These are phyloP conservation scores for Amylocarpus encephaloides DNA, from an alignment of 2,329 filamentous ascomycete species.

Conservation along the genomic window DNA sequence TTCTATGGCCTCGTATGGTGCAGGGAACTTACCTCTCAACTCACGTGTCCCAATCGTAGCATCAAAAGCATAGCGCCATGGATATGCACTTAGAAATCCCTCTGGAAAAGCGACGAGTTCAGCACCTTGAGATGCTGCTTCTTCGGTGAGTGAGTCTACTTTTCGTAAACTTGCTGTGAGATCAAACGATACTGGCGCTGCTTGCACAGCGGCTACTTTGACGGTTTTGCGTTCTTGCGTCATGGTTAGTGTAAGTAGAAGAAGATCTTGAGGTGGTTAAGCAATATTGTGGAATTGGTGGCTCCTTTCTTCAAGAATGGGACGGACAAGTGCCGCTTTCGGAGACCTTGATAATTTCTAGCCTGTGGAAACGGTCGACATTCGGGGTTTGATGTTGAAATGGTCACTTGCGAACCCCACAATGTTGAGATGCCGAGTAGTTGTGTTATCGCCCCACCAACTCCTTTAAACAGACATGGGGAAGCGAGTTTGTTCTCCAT, in stretches of 20 bases:
- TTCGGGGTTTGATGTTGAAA: too few species aligned
- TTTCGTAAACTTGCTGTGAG: constrained; percentile 34
- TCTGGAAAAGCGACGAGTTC: constrained; percentile 38
- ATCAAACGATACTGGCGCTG: constrained; percentile 37
- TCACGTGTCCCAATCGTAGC: constrained; percentile 37
- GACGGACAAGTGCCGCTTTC: background rate
- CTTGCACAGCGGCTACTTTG: constrained; percentile 37
- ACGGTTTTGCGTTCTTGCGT: constrained; percentile 25
- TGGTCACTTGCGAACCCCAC: too few species aligned
- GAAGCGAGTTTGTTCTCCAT: too few species aligned
- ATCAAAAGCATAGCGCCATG: constrained; percentile 39
- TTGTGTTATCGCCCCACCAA: too few species aligned
- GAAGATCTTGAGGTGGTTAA: background rate
- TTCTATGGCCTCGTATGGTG: background rate
- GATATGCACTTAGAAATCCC: constrained; percentile 38
- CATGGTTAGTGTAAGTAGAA: constrained; percentile 4
- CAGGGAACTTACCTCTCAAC: constrained; percentile 30
- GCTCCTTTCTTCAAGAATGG: background rate
- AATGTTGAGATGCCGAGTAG: too few species aligned
- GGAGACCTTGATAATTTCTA: too few species aligned
- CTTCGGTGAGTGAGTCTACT: constrained; percentile 30
- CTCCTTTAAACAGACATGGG: too few species aligned
- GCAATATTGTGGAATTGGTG: background rate
- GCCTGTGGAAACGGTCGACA: too few species aligned
- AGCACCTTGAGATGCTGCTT: constrained; percentile 34